Evolutionary conservation across 108 stramenopile species (phyloP).

Genomic region (Stephanodiscus triporus): DNA sequence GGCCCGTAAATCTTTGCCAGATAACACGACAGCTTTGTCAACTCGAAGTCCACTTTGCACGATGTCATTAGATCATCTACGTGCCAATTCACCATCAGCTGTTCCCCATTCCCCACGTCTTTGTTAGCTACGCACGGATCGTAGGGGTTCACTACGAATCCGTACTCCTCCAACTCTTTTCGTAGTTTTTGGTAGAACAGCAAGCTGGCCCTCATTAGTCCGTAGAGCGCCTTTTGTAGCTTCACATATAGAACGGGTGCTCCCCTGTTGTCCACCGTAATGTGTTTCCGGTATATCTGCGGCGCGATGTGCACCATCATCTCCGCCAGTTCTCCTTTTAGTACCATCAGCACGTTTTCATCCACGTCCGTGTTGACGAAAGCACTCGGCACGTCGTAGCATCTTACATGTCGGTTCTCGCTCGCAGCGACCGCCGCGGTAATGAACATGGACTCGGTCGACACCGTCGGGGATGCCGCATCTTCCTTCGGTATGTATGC

Average conservation of each 20-base stretch:
- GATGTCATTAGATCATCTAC: constrained; percentile 51
- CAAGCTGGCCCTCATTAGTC: background rate
- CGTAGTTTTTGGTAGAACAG: background rate
- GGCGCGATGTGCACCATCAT: constrained; percentile 27
- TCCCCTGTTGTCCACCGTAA: background rate
- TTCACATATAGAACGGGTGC: no score
- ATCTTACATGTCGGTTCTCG: constrained; percentile 40
- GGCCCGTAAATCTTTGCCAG: constrained; percentile 10
- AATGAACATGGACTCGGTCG: constrained; percentile 31
- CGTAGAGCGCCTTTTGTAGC: constrained; percentile 41
- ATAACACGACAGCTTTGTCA: background rate
- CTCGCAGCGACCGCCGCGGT: constrained; percentile 44
- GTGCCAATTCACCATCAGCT: constrained; percentile 51
- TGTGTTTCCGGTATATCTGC: constrained; percentile 19
- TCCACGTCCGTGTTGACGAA: constrained; percentile 57
- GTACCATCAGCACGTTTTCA: constrained; percentile 28
- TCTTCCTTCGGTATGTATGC: constrained; percentile 1
- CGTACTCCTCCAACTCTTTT: no score
- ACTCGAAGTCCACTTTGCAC: background rate
- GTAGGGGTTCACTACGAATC: constrained; percentile 22
- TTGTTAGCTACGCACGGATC: constrained; percentile 24
- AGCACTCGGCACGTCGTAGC: constrained; percentile 53
- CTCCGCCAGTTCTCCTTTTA: constrained; percentile 28
- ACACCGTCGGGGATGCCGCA: constrained; percentile 30
- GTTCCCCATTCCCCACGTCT: background rate